Conservation (phyloP, 371 early-diverging fungal genomes). For the Apophysomyces sp. region DNA sequence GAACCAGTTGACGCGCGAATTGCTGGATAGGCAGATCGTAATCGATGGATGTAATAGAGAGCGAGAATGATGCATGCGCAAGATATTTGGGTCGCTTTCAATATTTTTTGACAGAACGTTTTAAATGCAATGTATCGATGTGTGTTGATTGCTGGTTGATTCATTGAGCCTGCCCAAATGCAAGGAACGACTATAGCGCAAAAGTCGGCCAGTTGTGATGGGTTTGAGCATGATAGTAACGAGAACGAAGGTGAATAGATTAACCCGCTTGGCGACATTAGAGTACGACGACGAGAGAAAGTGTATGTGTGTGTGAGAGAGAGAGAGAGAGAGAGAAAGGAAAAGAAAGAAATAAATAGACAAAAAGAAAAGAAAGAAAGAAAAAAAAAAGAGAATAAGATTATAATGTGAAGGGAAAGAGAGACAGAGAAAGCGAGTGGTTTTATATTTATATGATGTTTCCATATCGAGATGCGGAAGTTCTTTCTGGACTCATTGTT, state of each 20-base stretch:
- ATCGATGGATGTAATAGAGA: conserved; percentile 33
- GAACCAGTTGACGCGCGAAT: conserved; percentile 45
- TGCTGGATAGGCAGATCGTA: conserved; percentile 30
- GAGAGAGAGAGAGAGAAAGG: not conserved
- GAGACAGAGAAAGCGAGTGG: not conserved
- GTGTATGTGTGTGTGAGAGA: not conserved
- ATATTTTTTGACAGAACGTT: conserved; percentile 43
- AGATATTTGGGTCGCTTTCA: conserved; percentile 42
- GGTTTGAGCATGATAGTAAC: conserved; percentile 24
- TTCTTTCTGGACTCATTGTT: not conserved
- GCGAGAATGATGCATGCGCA: conserved; percentile 32
- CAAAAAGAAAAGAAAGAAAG: not conserved
- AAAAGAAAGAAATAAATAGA: not conserved
- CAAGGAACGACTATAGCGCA: conserved; percentile 45
- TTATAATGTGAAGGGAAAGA: not conserved
- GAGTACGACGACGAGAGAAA: too few species aligned
- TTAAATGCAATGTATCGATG: conserved; percentile 25
- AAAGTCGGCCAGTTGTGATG: conserved; percentile 42
- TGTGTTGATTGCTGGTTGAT: conserved; percentile 8
- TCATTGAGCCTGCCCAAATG: conserved; percentile 44
- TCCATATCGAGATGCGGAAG: not conserved
- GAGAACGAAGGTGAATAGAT: not conserved
- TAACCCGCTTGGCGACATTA: not conserved
- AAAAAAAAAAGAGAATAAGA: not conserved
- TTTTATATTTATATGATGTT: not conserved